Conservation (phyloP, 2,329 filamentous ascomycete species). For the Talaromyces atroroseus region DNA sequence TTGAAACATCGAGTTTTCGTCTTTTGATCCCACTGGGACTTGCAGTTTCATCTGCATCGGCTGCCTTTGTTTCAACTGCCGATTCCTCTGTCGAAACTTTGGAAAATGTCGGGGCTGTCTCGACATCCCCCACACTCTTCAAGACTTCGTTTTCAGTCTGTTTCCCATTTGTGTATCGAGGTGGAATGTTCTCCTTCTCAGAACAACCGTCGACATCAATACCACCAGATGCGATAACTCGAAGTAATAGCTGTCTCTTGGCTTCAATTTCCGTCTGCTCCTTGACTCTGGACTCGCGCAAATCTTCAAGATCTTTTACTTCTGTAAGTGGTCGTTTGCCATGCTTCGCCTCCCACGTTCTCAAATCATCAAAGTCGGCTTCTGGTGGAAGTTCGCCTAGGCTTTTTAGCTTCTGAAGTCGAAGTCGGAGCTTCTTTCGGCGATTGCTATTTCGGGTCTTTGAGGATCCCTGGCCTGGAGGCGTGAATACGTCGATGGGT, state of each 20-base stretch:
- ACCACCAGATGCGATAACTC: constrained; percentile 48
- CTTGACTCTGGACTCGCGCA: constrained; percentile 14
- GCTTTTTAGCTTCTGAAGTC: constrained; percentile 49
- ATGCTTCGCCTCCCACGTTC: constrained; percentile 28
- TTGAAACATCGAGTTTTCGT: constrained; percentile 52
- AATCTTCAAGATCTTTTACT: constrained; percentile 19
- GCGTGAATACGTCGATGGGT: constrained; percentile 20
- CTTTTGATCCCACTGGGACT: constrained; percentile 22
- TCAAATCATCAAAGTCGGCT: constrained; percentile 49
- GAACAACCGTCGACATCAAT: constrained; percentile 40
- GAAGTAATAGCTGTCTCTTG: constrained; percentile 48
- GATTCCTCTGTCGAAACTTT: neutral
- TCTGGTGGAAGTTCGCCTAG: constrained; percentile 47
- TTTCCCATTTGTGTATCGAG: constrained; percentile 13
- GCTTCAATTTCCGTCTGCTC: constrained; percentile 45
- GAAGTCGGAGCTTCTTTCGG: constrained; percentile 47
- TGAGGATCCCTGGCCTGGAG: constrained; percentile 47
- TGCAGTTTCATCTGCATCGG: constrained; percentile 10
- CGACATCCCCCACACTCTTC: neutral
- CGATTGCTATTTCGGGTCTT: constrained; percentile 53
- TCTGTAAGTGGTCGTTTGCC: constrained; percentile 21
- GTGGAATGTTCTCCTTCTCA: constrained; percentile 28
- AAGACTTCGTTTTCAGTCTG: neutral
- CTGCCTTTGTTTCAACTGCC: neutral
- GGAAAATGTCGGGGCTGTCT: neutral